These are phyloP conservation scores for Cucurbitaria berberidis DNA, from an alignment of 2,329 filamentous ascomycete genomes.

Conservation along the genomic window DNA sequence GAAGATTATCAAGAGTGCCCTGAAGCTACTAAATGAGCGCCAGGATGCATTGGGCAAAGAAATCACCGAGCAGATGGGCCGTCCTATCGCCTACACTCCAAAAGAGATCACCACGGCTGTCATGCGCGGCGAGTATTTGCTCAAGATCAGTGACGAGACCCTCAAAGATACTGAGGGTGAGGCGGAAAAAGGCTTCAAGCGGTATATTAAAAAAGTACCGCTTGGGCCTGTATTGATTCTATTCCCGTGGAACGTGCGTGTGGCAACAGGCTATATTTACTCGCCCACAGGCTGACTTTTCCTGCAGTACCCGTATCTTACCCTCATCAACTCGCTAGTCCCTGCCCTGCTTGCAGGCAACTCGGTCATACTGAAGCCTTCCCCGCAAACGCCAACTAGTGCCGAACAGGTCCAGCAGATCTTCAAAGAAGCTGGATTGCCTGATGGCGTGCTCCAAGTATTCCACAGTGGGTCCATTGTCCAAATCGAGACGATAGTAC, in stretches of 20 bases:
- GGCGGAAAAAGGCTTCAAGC: slow-evolving; percentile 83
- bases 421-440: slow-evolving; percentile 81
- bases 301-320: slow-evolving; percentile 86
- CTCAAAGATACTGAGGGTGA: slow-evolving; percentile 83
- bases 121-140: slow-evolving; percentile 82
- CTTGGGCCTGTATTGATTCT: slow-evolving; percentile 87
- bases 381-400: slow-evolving; percentile 91
- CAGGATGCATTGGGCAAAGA: slow-evolving; percentile 83
- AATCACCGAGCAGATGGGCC: slow-evolving; percentile 92
- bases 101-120: slow-evolving; percentile 86
- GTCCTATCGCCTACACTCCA: slow-evolving; percentile 84
- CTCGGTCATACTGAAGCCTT: slow-evolving; percentile 91
- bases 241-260: slow-evolving; percentile 93
- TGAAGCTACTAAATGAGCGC: slow-evolving; percentile 71
- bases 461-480: slow-evolving; percentile 85
- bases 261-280: slow-evolving; percentile 10
- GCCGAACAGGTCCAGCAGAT: slow-evolving; percentile 81
- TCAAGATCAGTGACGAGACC: slow-evolving; percentile 80
- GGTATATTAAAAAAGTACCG: slow-evolving; percentile 87
- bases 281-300: slow-evolving; percentile 23
- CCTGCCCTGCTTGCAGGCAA: slow-evolving; percentile 92
- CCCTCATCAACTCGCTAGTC: slow-evolving; percentile 88
- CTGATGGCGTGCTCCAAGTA: slow-evolving; percentile 83
- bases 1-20: slow-evolving; percentile 78
- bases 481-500: slow-evolving; percentile 78